phyloP scores from a whole-genome alignment of 2,329 filamentous ascomycete species.

The Lecanicillium sp. region DNA sequence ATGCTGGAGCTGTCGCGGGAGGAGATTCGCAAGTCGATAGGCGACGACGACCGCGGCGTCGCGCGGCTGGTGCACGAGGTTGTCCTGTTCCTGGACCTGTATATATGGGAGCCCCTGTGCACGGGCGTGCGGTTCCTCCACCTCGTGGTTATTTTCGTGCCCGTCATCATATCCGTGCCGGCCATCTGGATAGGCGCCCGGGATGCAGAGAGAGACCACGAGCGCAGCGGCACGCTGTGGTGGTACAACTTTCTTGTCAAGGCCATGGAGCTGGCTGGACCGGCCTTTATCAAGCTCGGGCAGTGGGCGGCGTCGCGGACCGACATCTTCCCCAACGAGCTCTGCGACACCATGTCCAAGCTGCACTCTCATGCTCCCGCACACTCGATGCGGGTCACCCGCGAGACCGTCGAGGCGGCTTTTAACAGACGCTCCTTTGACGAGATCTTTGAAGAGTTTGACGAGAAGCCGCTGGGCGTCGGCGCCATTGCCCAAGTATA shows the following conservation, averaged over 20 bases:
- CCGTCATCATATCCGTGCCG: constrained; percentile 75
- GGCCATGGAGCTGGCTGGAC: constrained; percentile 87
- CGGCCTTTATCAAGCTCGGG: constrained; percentile 96
- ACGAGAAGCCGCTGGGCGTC: constrained; percentile 81
- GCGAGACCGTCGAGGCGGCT: constrained; percentile 68
- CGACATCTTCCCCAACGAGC: constrained; percentile 89
- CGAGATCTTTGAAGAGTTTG: constrained; percentile 93
- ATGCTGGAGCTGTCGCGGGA: constrained; percentile 78
- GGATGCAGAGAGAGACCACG: constrained; percentile 57
- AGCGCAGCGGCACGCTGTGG: constrained; percentile 78
- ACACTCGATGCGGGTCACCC: constrained; percentile 75
- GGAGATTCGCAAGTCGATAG: constrained; percentile 66
- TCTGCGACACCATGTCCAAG: constrained; percentile 90
- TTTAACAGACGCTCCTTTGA: constrained; percentile 76
- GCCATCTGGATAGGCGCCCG: constrained; percentile 70
- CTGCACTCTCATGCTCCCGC: constrained; percentile 92
- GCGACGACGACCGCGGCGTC: constrained; percentile 53
- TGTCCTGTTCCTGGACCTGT: constrained; percentile 61
- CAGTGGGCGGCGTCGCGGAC: constrained; percentile 97
- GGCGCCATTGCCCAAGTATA: constrained; percentile 98
- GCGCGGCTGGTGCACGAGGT: constrained; percentile 49
- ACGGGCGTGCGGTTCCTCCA: constrained; percentile 86
- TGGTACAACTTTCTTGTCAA: constrained; percentile 88
- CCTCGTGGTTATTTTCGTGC: constrained; percentile 80
- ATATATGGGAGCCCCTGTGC: constrained; percentile 76